Base-by-base conservation (phyloP, 305 asterid species). In the Petunia hybrid region DNA sequence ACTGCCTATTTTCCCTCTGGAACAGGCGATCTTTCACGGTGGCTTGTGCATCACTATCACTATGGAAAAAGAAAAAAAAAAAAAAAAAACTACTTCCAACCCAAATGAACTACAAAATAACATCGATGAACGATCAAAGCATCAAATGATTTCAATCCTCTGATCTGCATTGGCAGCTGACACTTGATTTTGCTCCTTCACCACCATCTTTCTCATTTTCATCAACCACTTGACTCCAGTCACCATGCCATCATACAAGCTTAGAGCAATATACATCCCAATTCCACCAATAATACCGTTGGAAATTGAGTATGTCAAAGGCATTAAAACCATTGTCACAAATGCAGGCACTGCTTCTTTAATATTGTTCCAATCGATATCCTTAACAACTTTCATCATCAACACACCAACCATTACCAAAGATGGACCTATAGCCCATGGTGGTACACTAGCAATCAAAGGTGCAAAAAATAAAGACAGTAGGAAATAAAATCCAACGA, bases 341-440 rank as follows among this genome's bases (percentile, higher is more conserved):
- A 93, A 93, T 41, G 97, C 97, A 7, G 98, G 89, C 66, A 88
- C 95, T 1, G 91, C 97, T 62, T 93, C 95, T 85, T 83, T 87
- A 0, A 89, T 35, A 59, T 92, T 83, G 3, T 86, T 85, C 97
- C 97, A 93, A 62, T 93, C 94, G 5, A 93, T 89, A 39, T 91
- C 93, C 43, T 86, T 92, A 43, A 93, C 91, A 66, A 91, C 97
- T 57, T 85, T 91, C 93, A 93, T 88, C 94, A 91, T 92, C 90
- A 91, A 71, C 43, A 93, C 98, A 42, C 98, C 98, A 39, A 93
- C 97, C 86, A 92, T 85, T 78, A 93, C 93, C 6, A 93, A 89
- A 6, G 98, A 93, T 22, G 97, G 97, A 36, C 98, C 98, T 38
- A 92, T 82, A 8, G 97, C 97, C 97, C 97, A 93, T 16, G 97